Evolutionary conservation across 495 filamentous ascomycete species (phyloP).

Genomic region (Penicillium robsamsonii): DNA sequence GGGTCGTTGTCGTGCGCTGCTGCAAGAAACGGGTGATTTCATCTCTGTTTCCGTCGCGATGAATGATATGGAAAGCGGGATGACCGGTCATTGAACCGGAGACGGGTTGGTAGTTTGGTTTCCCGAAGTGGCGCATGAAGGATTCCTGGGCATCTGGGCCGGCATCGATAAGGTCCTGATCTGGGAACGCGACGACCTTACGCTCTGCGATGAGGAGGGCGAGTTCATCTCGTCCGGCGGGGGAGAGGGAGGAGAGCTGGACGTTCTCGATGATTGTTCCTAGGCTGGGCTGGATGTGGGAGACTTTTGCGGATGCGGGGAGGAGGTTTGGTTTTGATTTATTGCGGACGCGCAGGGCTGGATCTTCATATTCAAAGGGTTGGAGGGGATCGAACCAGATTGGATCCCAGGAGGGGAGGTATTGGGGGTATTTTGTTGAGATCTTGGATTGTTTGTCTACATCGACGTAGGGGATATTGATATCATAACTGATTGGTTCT

Average conservation of each 20-base stretch:
- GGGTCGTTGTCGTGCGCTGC: constrained; percentile 52
- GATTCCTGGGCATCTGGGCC: constrained; percentile 59
- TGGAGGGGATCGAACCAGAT: constrained; percentile 58
- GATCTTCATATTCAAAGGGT: constrained; percentile 58
- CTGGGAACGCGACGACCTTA: constrained; percentile 76
- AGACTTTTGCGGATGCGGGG: constrained; percentile 44
- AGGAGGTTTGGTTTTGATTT: constrained; percentile 59
- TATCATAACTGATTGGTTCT: constrained; percentile 54
- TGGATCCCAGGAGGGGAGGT: constrained; percentile 64
- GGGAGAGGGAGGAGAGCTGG: constrained; percentile 65
- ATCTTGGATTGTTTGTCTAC: constrained; percentile 39
- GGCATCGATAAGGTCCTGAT: constrained; percentile 69
- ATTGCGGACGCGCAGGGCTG: constrained; percentile 54
- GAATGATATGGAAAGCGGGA: constrained; percentile 60
- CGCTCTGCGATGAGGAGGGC: constrained; percentile 71
- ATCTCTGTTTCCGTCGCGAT: constrained; percentile 55
- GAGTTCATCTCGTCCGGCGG: constrained; percentile 74
- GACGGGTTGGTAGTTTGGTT: constrained; percentile 60
- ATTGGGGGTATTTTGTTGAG: constrained; percentile 55
- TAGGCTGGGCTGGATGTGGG: constrained; percentile 66
- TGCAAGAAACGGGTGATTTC: constrained; percentile 56
- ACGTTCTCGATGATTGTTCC: constrained; percentile 72
- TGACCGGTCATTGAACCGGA: constrained; percentile 51
- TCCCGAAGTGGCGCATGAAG: constrained; percentile 59
- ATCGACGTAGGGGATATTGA: constrained; percentile 54